phyloP scores from a whole-genome alignment of 768 basidiomycete species.

The Myochromella boudieri region DNA sequence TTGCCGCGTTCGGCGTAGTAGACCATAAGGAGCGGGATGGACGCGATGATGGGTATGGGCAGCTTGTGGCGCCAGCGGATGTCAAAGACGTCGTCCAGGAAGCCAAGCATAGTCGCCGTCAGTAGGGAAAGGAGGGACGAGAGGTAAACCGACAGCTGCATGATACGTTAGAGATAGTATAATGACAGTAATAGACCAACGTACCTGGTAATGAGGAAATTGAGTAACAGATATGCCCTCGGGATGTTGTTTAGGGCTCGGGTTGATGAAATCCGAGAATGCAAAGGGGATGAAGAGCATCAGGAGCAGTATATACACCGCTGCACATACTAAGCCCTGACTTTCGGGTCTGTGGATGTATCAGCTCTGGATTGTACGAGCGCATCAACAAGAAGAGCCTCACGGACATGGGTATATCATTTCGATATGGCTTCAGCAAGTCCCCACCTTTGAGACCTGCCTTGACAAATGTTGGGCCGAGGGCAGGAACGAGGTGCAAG shows the following conservation, averaged over 20 bases:
- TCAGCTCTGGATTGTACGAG: background rate
- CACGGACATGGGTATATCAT: conserved; percentile 62
- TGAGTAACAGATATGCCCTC: conserved; percentile 68
- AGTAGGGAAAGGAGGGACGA: conserved; percentile 91
- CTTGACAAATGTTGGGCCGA: conserved; percentile 77
- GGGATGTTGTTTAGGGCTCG: conserved; percentile 36
- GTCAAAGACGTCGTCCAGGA: conserved; percentile 96
- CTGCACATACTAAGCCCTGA: conserved; percentile 86
- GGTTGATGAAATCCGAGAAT: conserved; percentile 70
- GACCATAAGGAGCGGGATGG: conserved; percentile 92
- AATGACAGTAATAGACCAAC: conserved; percentile 17
- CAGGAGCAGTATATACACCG: conserved; percentile 82
- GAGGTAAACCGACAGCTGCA: conserved; percentile 85
- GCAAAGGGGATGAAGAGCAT: conserved; percentile 96
- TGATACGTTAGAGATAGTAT: background rate
- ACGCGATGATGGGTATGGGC: conserved; percentile 94
- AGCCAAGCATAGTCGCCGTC: conserved; percentile 91
- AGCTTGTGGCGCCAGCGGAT: conserved; percentile 98
- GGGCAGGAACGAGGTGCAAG: conserved; percentile 75
- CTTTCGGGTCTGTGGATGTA: conserved; percentile 82
- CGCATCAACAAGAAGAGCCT: background rate
- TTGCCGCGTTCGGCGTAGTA: conserved; percentile 95
- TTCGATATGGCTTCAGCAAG: conserved; percentile 73
- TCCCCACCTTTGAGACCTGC: conserved; percentile 87
- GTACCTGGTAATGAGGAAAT: conserved; percentile 78